These are phyloP conservation scores for Leccinum aurantiacum DNA, from an alignment of 768 basidiomycete genomes.

Conservation along the genomic window DNA sequence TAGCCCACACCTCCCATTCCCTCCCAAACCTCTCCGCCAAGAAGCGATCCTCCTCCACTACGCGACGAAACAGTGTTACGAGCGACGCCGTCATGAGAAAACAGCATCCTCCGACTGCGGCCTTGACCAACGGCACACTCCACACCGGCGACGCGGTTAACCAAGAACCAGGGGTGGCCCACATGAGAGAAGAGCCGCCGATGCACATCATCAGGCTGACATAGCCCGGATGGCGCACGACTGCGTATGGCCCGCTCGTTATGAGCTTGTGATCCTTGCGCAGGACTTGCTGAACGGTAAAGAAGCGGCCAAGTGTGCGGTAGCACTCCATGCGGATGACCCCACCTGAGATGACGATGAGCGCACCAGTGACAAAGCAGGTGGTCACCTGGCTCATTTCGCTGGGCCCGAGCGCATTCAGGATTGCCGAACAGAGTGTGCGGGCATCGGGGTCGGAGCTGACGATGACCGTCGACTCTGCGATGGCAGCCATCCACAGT, in stretches of 20 bases:
- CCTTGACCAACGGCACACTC: not conserved
- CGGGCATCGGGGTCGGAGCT: not conserved
- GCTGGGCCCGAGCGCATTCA: constrained; percentile 9
- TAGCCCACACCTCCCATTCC: constrained; percentile 24
- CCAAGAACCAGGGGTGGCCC: constrained; percentile 3
- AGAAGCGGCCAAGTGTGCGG: constrained; percentile 19
- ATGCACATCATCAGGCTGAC: constrained; percentile 4
- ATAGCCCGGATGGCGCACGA: constrained; percentile 32
- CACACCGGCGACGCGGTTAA: constrained; percentile 6
- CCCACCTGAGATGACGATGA: constrained; percentile 3
- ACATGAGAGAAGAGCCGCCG: not conserved
- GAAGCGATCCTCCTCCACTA: constrained; percentile 21
- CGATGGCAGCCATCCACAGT: too few relatives aligned
- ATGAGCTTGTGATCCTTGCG: constrained; percentile 24
- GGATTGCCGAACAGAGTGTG: not conserved
- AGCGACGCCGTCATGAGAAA: not conserved
- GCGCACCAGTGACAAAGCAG: constrained; percentile 4
- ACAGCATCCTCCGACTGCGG: not conserved
- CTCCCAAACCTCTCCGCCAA: constrained; percentile 17
- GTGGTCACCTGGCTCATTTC: not conserved
- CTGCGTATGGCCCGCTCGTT: constrained; percentile 26
- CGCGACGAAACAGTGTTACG: constrained; percentile 11
- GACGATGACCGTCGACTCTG: too few relatives aligned
- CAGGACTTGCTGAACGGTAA: constrained; percentile 21
- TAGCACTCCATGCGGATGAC: constrained; percentile 14